Base-by-base conservation (phyloP, 805 yeast species). In the Candida parachauliodes region DNA sequence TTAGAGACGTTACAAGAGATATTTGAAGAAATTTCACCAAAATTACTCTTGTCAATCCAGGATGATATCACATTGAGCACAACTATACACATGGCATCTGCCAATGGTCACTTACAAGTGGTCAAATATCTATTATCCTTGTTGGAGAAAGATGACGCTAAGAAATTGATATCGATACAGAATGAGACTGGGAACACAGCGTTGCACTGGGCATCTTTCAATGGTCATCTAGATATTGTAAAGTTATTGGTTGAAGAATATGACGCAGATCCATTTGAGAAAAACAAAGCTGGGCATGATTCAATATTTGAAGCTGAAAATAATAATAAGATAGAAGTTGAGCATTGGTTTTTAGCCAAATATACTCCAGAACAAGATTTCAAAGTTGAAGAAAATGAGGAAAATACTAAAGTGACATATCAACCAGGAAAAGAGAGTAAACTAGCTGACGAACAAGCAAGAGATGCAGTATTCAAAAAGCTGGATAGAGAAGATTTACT, bases 1-100 rank as follows among this genome's bases (percentile, higher is more conserved):
- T 59, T 88, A 31, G 95, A 83, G 31, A 74, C 84, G 0, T 60
- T 93, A 39, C 70, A 75, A 49, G 85, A 74, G 43, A 77, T 85
- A 28, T 83, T 93, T 50, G 66, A 73, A 12, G 76, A 76, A 37
- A 67, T 76, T 36, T 74, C 76, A 34, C 70, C 81, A 2, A 54
- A 55, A 1, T 51, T 63, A 43, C 43, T 70, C 52, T 46, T 54
- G 44, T 54, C 48, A 4, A 79, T 83, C 47, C 68, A 70, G 45
- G 95, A 89, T 48, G 81, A 78, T 32, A 66, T 58, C 37, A 72
- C 89, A 2, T 57, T 71, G 27, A 77, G 85, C 36, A 86, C 96
- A 0, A 83, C 95, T 6, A 64, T 93, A 34, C 99, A 93, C 57
- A 86, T 87, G 89, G 97, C 98, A 0, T 81, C 94, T 17, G 98